Percentiles rank a stretch among this genome's conserved stretches.
phyloP scores from a whole-genome alignment of 345 rosid genomes.

The Pistacia integerrima region DNA sequence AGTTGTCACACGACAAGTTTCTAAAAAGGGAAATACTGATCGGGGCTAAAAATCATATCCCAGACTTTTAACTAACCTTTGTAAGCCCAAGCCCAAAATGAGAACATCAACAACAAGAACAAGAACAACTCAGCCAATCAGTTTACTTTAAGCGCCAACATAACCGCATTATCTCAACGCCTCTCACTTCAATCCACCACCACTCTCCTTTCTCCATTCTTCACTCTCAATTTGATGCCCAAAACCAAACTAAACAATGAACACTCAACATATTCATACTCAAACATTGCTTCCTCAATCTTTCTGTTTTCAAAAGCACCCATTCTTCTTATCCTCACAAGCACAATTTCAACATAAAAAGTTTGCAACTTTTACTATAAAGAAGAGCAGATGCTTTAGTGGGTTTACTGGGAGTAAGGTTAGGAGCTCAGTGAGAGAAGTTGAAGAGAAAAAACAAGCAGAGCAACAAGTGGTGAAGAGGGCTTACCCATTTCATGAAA shows the following conservation, averaged over 20 bases:
- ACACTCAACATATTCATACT: slow-evolving; percentile 26
- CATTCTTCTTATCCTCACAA: slow-evolving; percentile 8
- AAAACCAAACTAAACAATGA: slow-evolving; percentile 23
- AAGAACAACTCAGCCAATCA: not conserved
- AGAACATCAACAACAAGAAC: too few relatives aligned
- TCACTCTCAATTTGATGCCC: not conserved
- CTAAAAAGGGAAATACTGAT: too few relatives aligned
- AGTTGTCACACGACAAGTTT: too few relatives aligned
- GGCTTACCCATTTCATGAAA: slow-evolving; percentile 83
- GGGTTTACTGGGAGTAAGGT: not conserved
- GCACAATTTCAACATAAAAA: slow-evolving; percentile 25
- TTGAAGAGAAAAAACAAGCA: slow-evolving; percentile 30
- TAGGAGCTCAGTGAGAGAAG: slow-evolving; percentile 15
- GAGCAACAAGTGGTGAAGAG: slow-evolving; percentile 40
- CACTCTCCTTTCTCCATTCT: not conserved
- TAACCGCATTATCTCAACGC: not conserved
- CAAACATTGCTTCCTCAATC: slow-evolving; percentile 30
- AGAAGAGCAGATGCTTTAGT: slow-evolving; percentile 8
- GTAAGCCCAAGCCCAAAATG: too few relatives aligned
- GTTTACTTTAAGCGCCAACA: not conserved
- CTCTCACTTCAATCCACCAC: not conserved
- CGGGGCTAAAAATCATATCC: too few relatives aligned
- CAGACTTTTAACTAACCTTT: too few relatives aligned
- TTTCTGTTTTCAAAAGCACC: slow-evolving; percentile 23
- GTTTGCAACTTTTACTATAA: not conserved